These are phyloP conservation scores for Aspergillus pseudoterreus DNA, from an alignment of 2,329 filamentous ascomycete genomes.

Conservation along the genomic window DNA sequence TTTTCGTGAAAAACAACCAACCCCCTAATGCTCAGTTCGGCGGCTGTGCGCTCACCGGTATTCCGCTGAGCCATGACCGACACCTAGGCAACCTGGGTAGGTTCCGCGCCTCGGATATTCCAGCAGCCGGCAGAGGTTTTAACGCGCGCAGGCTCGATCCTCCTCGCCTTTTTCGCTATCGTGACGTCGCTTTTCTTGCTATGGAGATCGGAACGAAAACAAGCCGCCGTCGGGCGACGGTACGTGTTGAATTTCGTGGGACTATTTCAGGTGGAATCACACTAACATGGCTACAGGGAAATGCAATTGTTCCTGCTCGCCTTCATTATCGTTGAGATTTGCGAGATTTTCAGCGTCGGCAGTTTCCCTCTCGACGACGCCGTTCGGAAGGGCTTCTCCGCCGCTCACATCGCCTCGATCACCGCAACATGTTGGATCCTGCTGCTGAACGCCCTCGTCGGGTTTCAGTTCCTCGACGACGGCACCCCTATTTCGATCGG, in stretches of 20 bases:
- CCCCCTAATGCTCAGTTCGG: conserved; percentile 58
- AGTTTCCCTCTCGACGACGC: conserved; percentile 71
- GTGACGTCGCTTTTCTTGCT: conserved; percentile 63
- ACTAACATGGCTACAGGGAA: conserved; percentile 58
- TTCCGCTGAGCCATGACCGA: conserved; percentile 62
- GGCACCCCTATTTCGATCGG: conserved; percentile 80
- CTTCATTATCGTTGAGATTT: conserved; percentile 84
- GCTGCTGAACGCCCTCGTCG: conserved; percentile 85
- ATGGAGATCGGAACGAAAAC: conserved; percentile 79
- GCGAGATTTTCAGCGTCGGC: conserved; percentile 94
- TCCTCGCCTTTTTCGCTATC: conserved; percentile 77
- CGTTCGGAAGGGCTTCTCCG: conserved; percentile 75
- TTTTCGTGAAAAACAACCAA: conserved; percentile 61
- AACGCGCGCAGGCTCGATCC: conserved; percentile 67
- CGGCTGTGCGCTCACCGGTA: conserved; percentile 73
- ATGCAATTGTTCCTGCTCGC: conserved; percentile 91
- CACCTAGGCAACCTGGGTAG: conserved; percentile 79
- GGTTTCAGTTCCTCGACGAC: conserved; percentile 90
- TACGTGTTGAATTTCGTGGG: conserved; percentile 40
- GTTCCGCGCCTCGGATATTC: conserved; percentile 35
- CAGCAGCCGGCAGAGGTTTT: conserved; percentile 12
- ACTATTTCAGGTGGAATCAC: too few species aligned
- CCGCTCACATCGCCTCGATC: conserved; percentile 85
- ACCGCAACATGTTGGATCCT: conserved; percentile 85
- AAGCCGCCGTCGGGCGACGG: conserved; percentile 90